Evolutionary conservation across 2,329 filamentous ascomycete genomes (phyloP).

Genomic region (Acrocalymma vagum): DNA sequence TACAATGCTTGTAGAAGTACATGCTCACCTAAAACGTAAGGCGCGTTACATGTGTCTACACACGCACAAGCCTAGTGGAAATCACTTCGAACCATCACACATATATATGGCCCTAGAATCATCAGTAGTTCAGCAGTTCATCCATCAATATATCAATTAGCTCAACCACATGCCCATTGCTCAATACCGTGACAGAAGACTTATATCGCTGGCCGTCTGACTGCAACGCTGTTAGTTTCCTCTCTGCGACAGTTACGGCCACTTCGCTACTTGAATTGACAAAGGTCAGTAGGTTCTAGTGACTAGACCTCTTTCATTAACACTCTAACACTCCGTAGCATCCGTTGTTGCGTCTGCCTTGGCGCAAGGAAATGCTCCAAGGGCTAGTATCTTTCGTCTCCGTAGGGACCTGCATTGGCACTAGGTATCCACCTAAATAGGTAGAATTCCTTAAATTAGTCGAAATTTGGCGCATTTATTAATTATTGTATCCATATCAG

Average conservation of each 20-base stretch:
- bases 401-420: not conserved
- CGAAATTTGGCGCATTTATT: too few species aligned
- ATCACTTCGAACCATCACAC: too few species aligned
- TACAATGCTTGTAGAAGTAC: too few species aligned
- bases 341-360: conserved; percentile 11
- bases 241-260: conserved; percentile 37
- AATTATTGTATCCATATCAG: too few species aligned
- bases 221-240: conserved; percentile 37
- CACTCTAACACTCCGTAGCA: conserved; percentile 13
- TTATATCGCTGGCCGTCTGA: conserved; percentile 38
- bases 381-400: conserved; percentile 4
- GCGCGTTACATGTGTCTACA: too few species aligned
- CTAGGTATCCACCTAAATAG: not conserved
- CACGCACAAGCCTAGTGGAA: too few species aligned
- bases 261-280: conserved; percentile 31
- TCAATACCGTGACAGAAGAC: too few species aligned
- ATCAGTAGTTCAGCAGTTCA: too few species aligned
- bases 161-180: too few species aligned
- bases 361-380: conserved; percentile 11
- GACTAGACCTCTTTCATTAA: conserved; percentile 9
- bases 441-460: not conserved
- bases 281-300: conserved; percentile 27
- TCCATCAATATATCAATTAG: too few species aligned
- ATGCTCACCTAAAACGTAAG: too few species aligned
- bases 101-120: too few species aligned